These are phyloP conservation scores for Alternaria sp. DNA, from an alignment of 2,329 filamentous ascomycete species.

Conservation along the genomic window DNA sequence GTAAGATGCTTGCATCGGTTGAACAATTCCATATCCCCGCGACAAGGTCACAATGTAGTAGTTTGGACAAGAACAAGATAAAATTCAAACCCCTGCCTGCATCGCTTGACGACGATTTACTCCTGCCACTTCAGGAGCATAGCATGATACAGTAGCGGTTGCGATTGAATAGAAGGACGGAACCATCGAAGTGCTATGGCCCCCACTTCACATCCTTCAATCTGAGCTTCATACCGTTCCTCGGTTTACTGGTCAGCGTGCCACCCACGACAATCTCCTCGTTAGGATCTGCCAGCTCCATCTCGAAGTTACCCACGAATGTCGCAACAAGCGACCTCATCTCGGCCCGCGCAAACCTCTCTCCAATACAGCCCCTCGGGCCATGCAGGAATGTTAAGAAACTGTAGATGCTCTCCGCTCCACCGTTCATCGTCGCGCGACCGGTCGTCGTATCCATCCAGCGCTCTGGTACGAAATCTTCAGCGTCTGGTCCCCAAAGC, in stretches of 20 bases:
- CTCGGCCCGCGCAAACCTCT: constrained; percentile 51
- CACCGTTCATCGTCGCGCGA: constrained; percentile 53
- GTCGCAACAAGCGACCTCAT: constrained; percentile 48
- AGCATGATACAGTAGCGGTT: not conserved
- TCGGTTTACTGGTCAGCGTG: constrained; percentile 51
- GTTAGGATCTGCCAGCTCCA: constrained; percentile 44
- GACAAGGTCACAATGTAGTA: not conserved
- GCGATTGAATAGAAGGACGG: not conserved
- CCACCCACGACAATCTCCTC: constrained; percentile 44
- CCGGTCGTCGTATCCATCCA: constrained; percentile 55
- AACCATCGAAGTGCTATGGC: not conserved
- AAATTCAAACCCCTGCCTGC: not conserved
- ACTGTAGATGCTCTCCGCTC: constrained; percentile 51
- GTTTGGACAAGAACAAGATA: not conserved
- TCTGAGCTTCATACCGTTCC: constrained; percentile 50
- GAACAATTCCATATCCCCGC: not conserved
- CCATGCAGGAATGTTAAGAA: constrained; percentile 57
- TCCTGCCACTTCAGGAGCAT: not conserved
- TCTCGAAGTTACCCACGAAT: constrained; percentile 47
- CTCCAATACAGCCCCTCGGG: constrained; percentile 52
- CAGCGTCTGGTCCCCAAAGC: constrained; percentile 55
- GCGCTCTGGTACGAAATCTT: constrained; percentile 55
- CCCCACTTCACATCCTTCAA: constrained; percentile 38
- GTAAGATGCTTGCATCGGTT: not conserved
- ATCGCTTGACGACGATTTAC: not conserved